Conservation (phyloP, 2,329 filamentous ascomycete species). For the Aspergillus sp. region DNA sequence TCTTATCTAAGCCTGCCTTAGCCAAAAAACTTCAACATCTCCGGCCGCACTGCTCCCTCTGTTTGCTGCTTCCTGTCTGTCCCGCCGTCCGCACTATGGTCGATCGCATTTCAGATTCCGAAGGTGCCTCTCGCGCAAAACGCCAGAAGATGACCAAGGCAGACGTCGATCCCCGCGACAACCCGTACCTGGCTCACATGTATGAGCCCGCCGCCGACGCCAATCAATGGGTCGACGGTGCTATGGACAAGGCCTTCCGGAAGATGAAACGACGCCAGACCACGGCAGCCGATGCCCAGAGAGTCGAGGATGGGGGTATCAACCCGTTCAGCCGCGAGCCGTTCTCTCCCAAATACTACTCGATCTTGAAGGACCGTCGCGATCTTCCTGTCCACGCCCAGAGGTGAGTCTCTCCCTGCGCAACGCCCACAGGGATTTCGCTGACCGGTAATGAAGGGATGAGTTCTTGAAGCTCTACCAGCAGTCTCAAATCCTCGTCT, state of each 20-base stretch:
- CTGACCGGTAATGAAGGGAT: slow-evolving; percentile 44
- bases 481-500: slow-evolving; percentile 88
- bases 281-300: slow-evolving; percentile 62
- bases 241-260: slow-evolving; percentile 41
- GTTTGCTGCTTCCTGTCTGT: slow-evolving; percentile 5
- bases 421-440: slow-evolving; percentile 1
- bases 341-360: slow-evolving; percentile 78
- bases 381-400: slow-evolving; percentile 88
- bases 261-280: slow-evolving; percentile 69
- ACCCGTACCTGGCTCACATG: slow-evolving; percentile 89
- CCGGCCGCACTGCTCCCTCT: slow-evolving; percentile 6
- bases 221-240: slow-evolving; percentile 11
- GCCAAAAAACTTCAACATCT: slow-evolving; percentile 6
- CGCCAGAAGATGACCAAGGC: slow-evolving; percentile 43
- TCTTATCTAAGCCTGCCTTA: slow-evolving; percentile 22
- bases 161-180: slow-evolving; percentile 49
- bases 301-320: slow-evolving; percentile 66
- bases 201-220: slow-evolving; percentile 40
- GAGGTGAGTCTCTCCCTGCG: slow-evolving; percentile 45
- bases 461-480: slow-evolving; percentile 94
- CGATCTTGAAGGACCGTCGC: slow-evolving; percentile 73
- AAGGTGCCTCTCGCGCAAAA: slow-evolving; percentile 44
- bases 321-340: slow-evolving; percentile 78
- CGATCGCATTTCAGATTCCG: slow-evolving; percentile 46
- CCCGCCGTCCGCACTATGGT: slow-evolving; percentile 37